phyloP scores from a whole-genome alignment of 805 yeast genomes.

The Ogataea corticis region DNA sequence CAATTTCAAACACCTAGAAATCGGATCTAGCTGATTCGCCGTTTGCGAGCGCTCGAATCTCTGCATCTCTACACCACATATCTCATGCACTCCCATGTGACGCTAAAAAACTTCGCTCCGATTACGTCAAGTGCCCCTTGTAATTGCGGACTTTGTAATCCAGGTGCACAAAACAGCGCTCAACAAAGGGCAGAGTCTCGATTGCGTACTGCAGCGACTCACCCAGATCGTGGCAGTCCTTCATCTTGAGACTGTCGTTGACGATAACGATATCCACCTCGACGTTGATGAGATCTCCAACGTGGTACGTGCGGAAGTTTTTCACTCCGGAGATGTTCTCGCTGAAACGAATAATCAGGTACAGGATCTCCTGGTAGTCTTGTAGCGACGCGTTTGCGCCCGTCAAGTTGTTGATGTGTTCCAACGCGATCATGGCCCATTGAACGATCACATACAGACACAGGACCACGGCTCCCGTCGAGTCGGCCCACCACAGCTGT shows the following conservation, averaged over 20 bases:
- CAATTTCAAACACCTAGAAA: too few species aligned
- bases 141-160: slow-evolving; percentile 52
- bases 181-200: slow-evolving; percentile 75
- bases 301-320: slow-evolving; percentile 70
- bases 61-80: too few species aligned
- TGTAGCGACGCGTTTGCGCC: slow-evolving; percentile 67
- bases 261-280: slow-evolving; percentile 69
- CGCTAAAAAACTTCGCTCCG: background rate
- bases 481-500: slow-evolving; percentile 69
- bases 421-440: slow-evolving; percentile 67
- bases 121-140: slow-evolving; percentile 35
- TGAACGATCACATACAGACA: slow-evolving; percentile 61
- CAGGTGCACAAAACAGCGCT: slow-evolving; percentile 79
- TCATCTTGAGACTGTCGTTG: slow-evolving; percentile 49
- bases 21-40: too few species aligned
- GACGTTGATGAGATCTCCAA: slow-evolving; percentile 73
- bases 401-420: slow-evolving; percentile 71
- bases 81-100: background rate
- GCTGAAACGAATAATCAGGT: slow-evolving; percentile 68
- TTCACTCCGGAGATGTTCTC: slow-evolving; percentile 64
- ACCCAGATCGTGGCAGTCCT: slow-evolving; percentile 78
- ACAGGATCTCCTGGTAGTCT: slow-evolving; percentile 66
- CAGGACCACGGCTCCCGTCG: slow-evolving; percentile 66
- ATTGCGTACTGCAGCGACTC: slow-evolving; percentile 80
- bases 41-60: too few species aligned